Evolutionary conservation across 2,329 filamentous ascomycete species (phyloP).

Genomic region (Fusarium brevicatenulatum): DNA sequence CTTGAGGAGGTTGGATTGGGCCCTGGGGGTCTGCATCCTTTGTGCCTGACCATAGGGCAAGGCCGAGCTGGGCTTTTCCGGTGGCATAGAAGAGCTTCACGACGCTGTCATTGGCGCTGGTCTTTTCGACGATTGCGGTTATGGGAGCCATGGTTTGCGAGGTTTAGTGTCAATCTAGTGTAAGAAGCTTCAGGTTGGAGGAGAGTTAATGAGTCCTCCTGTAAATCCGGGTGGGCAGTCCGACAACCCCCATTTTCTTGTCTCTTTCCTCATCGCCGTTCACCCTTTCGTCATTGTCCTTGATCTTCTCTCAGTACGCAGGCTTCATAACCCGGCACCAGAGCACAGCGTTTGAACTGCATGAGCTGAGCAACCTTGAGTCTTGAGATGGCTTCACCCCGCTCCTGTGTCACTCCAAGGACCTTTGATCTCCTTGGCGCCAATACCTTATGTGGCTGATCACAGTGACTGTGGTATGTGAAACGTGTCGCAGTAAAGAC

Average conservation of each 20-base stretch:
- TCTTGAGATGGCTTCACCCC: background rate
- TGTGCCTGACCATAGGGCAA: background rate
- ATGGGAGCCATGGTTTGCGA: background rate
- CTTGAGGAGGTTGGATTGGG: background rate
- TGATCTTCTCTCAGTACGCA: background rate
- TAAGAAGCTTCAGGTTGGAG: background rate
- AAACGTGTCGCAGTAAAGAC: background rate
- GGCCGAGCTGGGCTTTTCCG: background rate
- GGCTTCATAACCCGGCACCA: background rate
- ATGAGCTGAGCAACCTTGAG: background rate
- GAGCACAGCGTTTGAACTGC: accelerated
- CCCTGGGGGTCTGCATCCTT: background rate
- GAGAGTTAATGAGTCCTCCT: background rate
- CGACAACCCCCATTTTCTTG: background rate
- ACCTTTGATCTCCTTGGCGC: background rate
- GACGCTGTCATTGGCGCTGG: background rate
- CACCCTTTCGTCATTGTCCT: accelerated
- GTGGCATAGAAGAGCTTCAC: background rate
- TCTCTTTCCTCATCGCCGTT: accelerated
- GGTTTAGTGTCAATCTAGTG: accelerated
- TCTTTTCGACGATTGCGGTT: background rate
- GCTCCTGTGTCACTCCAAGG: background rate
- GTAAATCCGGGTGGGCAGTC: background rate
- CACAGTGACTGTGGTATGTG: background rate
- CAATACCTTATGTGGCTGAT: background rate